A percentile compares a stretch with the other conserved stretches of the same genome.
phyloP scores from a whole-genome alignment of 176 grass and related monocot species.

The Eragrostis nindensis region DNA sequence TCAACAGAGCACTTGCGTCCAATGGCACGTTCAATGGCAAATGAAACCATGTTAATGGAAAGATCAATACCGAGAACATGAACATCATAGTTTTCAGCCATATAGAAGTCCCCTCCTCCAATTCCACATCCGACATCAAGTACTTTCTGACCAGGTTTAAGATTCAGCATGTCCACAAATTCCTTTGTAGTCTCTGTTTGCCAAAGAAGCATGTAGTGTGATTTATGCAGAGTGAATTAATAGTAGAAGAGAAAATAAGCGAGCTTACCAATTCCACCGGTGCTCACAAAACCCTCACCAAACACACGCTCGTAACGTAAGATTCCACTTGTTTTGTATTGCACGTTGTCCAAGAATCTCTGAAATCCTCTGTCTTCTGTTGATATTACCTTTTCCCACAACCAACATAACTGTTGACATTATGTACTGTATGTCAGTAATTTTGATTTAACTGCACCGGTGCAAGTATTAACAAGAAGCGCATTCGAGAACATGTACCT shows the following conservation, averaged over 20 bases:
- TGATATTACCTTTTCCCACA: conserved; percentile 86
- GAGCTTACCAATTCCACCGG: conserved; percentile 76
- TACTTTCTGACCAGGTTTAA: conserved; percentile 91
- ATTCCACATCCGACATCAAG: conserved; percentile 97
- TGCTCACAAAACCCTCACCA: conserved; percentile 95
- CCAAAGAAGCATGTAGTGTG: not conserved
- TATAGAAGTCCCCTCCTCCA: conserved; percentile 94
- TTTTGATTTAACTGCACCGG: not conserved
- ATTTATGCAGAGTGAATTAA: not conserved
- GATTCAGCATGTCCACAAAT: conserved; percentile 81
- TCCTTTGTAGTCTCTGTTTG: conserved; percentile 92
- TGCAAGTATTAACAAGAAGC: conserved; percentile 16
- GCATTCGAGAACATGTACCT: conserved; percentile 52
- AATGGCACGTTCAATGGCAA: conserved; percentile 92
- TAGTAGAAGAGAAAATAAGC: not conserved
- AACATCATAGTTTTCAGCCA: conserved; percentile 91
- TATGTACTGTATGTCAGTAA: conserved; percentile 15
- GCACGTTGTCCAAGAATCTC: conserved; percentile 93
- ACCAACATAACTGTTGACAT: conserved; percentile 82
- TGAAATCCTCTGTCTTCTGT: conserved; percentile 85
- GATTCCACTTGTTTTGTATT: conserved; percentile 93
- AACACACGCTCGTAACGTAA: conserved; percentile 92
- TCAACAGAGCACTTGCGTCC: conserved; percentile 85
- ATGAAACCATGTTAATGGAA: conserved; percentile 97
- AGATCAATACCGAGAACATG: conserved; percentile 97